Percentiles rank a stretch among this genome's conserved stretches.
These are phyloP conservation scores for Schoenoplectus triqueter DNA, from an alignment of 202 grass and related monocot genomes.

Conservation along the genomic window DNA sequence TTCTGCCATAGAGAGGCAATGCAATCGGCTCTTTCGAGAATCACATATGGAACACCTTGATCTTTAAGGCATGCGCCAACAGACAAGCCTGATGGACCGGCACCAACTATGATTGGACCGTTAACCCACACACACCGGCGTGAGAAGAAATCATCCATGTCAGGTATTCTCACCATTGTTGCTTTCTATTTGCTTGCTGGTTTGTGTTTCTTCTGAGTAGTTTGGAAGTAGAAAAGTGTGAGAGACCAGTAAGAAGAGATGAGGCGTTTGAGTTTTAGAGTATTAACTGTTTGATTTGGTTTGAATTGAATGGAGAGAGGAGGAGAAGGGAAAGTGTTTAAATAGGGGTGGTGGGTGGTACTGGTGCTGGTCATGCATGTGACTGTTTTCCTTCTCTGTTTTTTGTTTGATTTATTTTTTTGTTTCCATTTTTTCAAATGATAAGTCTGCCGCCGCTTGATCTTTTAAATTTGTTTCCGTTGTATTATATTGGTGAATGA, in stretches of 20 bases:
- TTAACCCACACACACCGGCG: conserved; percentile 53
- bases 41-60: conserved; percentile 59
- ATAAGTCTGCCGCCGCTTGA: conserved; percentile 35
- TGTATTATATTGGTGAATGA: neutral
- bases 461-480: neutral
- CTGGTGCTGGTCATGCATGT: conserved; percentile 36
- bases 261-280: conserved; percentile 28
- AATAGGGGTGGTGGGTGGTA: conserved; percentile 43
- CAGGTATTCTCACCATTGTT: conserved; percentile 48
- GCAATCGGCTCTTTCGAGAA: conserved; percentile 74
- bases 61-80: conserved; percentile 62
- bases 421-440: conserved; percentile 7
- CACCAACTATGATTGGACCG: conserved; percentile 80
- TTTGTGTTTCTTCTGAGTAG: conserved; percentile 24
- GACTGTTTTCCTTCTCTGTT: neutral
- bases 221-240: conserved; percentile 32
- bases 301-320: conserved; percentile 27
- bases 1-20: conserved; percentile 76
- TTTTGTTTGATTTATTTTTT: neutral
- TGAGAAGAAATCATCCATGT: conserved; percentile 57
- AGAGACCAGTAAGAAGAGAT: conserved; percentile 32
- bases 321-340: conserved; percentile 42
- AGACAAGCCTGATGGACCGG: conserved; percentile 62
- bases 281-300: conserved; percentile 32
- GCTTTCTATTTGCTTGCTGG: neutral